Evolutionary conservation across 306 rosid genomes (phyloP), one percentile per base, ranked within the genome.

Genomic region (barrel medic (Medicago truncatula)): DNA sequence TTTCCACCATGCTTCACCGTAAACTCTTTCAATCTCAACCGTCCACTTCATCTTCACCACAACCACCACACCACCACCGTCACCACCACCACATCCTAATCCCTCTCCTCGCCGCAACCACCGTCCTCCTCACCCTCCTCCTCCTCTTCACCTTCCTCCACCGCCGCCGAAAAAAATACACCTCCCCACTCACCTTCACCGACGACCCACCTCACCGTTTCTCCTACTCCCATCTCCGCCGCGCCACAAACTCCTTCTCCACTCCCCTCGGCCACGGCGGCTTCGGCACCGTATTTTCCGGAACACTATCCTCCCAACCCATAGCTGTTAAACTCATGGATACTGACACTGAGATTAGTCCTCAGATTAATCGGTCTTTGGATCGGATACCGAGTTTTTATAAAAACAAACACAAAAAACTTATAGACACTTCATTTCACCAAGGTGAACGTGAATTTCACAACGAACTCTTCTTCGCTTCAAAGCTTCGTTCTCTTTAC

Each of bases 381-480:
- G 4, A 4, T 28, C 31, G 31, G 31, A 28, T 28, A 28, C 31
- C 31, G 31, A 34, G 7, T 5, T 34, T 34, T 34, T 34, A 34
- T 3, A 34, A 34, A 34, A 34, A 34, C 38, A 34, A 34, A 34
- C 5, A 34, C 38, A 34, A 34, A 34, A 96, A 96, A 83, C 83
- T 86, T 54, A 89, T 96, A 96, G 96, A 92, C 83, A 86, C 96
- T 8, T 80, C 93, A 0, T 92, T 97, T 11, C 84, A 83, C 4
- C 98, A 95, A 76, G 92, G 93, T 36, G 99, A 95, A 71, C 91
- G 97, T 1, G 99, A 96, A 79, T 96, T 96, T 53, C 93, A 96
- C 79, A 92, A 92, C 88, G 98, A 96, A 80, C 90, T 92, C 52
- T 86, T 92, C 76, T 90, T 96, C 71, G 96, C 96, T 7, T 85